phyloP scores from a whole-genome alignment of 306 rosid species.

The Glycine latifolia region DNA sequence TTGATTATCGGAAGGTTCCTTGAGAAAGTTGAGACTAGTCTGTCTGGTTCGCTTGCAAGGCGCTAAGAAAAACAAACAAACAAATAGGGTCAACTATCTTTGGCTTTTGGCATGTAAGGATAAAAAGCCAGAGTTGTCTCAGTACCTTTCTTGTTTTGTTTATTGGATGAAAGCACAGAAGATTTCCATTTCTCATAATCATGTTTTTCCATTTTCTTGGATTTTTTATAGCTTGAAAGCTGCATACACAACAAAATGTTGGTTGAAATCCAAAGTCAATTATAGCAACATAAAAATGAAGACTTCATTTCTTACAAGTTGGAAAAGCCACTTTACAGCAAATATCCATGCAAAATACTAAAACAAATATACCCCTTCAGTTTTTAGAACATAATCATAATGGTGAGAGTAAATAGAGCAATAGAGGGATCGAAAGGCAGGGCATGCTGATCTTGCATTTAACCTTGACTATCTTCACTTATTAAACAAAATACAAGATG shows the following conservation, averaged over 20 bases:
- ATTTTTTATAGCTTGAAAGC: constrained; percentile 72
- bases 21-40: constrained; percentile 61
- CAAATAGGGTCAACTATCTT: constrained; percentile 20
- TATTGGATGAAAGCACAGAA: constrained; percentile 69
- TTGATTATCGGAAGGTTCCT: constrained; percentile 56
- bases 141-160: constrained; percentile 65
- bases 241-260: constrained; percentile 48
- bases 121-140: constrained; percentile 17
- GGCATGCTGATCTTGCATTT: constrained; percentile 1
- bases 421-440: background rate
- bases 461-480: constrained; percentile 20
- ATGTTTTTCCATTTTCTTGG: constrained; percentile 59
- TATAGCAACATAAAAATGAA: background rate
- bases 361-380: background rate
- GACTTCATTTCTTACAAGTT: background rate
- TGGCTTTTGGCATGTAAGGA: background rate
- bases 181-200: constrained; percentile 79
- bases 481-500: background rate
- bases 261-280: constrained; percentile 8
- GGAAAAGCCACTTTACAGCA: background rate
- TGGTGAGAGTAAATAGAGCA: background rate
- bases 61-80: constrained; percentile 46
- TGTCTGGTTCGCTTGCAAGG: constrained; percentile 66
- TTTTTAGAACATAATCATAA: background rate
- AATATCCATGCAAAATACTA: background rate